Evolutionary conservation across 1,139 yeast species (phyloP).

Genomic region (Suhomyces ambrosiae): DNA sequence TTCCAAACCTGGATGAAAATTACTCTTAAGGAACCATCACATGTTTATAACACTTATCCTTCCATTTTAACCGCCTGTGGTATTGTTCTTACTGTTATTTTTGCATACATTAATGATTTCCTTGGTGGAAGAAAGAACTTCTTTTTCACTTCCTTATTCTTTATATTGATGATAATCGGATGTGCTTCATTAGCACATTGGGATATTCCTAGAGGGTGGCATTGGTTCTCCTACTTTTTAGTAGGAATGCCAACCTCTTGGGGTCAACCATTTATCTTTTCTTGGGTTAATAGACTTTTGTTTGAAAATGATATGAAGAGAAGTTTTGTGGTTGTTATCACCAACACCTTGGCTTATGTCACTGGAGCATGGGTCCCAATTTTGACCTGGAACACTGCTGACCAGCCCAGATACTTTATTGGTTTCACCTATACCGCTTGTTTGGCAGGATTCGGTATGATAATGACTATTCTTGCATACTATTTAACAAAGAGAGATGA

Average conservation of each 20-base stretch:
- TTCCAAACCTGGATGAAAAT: slow-evolving; percentile 57
- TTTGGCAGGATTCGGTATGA: slow-evolving; percentile 42
- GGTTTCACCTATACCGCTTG: slow-evolving; percentile 56
- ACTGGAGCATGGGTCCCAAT: slow-evolving; percentile 50
- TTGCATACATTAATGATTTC: slow-evolving; percentile 47
- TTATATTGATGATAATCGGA: slow-evolving; percentile 40
- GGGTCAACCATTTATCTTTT: slow-evolving; percentile 51
- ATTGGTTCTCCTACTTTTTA: slow-evolving; percentile 19
- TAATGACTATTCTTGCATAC: slow-evolving; percentile 29
- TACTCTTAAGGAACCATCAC: slow-evolving; percentile 39
- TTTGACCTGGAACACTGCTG: slow-evolving; percentile 39
- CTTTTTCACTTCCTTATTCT: slow-evolving; percentile 37
- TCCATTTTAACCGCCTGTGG: slow-evolving; percentile 49
- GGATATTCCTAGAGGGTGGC: slow-evolving; percentile 42
- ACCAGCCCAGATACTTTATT: slow-evolving; percentile 47
- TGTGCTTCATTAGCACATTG: slow-evolving; percentile 47
- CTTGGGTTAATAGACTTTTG: slow-evolving; percentile 56
- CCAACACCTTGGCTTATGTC: slow-evolving; percentile 55
- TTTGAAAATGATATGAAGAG: slow-evolving; percentile 52
- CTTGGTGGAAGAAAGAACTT: slow-evolving; percentile 45
- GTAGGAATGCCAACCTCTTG: slow-evolving; percentile 22
- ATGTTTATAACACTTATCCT: slow-evolving; percentile 51
- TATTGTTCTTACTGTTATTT: slow-evolving; percentile 40
- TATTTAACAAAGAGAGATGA: slow-evolving; percentile 15
- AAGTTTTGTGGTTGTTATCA: slow-evolving; percentile 50